Evolutionary conservation across 2,329 filamentous ascomycete species (phyloP).

Genomic region (Penicillium italicum): DNA sequence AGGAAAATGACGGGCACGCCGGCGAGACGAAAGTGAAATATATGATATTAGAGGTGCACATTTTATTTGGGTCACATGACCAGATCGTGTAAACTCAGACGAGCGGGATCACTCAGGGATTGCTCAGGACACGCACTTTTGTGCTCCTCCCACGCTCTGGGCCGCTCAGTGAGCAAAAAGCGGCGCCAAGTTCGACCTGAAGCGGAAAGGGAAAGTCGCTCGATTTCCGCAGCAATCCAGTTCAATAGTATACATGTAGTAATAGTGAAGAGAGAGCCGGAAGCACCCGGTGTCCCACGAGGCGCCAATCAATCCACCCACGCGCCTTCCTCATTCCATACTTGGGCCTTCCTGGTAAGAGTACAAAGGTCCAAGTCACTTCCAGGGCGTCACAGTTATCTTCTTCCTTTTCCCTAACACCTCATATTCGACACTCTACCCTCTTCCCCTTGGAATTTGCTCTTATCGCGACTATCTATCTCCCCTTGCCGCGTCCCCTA

Average conservation of each 20-base stretch:
- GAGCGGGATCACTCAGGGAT: too few relatives aligned
- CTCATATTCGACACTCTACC: not conserved
- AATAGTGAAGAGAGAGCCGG: slow-evolving; percentile 9
- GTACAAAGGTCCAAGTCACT: slow-evolving; percentile 5
- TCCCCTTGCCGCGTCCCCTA: slow-evolving; percentile 23
- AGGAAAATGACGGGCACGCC: too few relatives aligned
- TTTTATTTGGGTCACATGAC: too few relatives aligned
- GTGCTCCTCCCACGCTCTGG: too few relatives aligned
- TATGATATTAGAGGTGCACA: too few relatives aligned
- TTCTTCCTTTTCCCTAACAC: not conserved
- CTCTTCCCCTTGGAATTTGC: not conserved
- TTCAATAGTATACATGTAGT: not conserved
- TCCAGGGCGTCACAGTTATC: not conserved
- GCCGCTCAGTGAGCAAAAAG: too few relatives aligned
- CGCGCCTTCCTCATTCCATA: slow-evolving; percentile 21
- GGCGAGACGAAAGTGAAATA: too few relatives aligned
- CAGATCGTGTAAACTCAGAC: too few relatives aligned
- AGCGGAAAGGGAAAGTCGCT: too few relatives aligned
- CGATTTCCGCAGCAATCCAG: too few relatives aligned
- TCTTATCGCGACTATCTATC: slow-evolving; percentile 11
- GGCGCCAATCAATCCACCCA: slow-evolving; percentile 25
- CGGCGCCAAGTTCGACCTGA: too few relatives aligned
- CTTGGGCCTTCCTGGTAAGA: slow-evolving; percentile 9
- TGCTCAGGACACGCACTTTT: too few relatives aligned
- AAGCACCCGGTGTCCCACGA: slow-evolving; percentile 21